A percentile compares a stretch with the other conserved stretches of the same genome.
phyloP scores from a whole-genome alignment of 2,329 filamentous ascomycete genomes.

The Pseudogymnoascus verrucosus region DNA sequence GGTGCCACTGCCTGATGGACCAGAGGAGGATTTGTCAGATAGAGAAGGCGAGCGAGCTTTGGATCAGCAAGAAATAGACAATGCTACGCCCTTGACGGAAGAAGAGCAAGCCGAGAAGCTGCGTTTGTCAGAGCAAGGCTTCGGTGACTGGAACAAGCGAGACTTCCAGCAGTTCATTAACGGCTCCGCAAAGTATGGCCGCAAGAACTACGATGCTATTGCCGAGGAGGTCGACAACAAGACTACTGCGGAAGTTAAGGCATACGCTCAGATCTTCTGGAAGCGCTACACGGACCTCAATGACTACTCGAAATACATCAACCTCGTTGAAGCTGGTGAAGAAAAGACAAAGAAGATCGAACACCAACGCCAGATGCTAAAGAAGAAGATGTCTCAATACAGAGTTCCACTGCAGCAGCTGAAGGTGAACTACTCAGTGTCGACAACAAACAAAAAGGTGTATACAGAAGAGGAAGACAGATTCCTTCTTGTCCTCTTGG shows the following conservation, averaged over 20 bases:
- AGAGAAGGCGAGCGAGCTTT: conserved; percentile 80
- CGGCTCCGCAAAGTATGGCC: conserved; percentile 85
- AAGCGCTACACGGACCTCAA: conserved; percentile 83
- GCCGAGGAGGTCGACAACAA: conserved; percentile 89
- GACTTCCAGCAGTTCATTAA: conserved; percentile 99
- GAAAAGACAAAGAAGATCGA: conserved; percentile 82
- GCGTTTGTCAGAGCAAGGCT: conserved; percentile 72
- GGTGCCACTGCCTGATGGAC: conserved; percentile 77
- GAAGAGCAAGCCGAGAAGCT: conserved; percentile 85
- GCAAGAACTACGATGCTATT: conserved; percentile 77
- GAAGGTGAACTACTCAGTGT: conserved; percentile 98
- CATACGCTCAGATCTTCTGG: conserved; percentile 95
- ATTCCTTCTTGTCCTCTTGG: conserved; percentile 86
- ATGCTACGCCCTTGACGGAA: conserved; percentile 78
- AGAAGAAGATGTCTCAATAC: conserved; percentile 93
- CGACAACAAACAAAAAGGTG: conserved; percentile 98
- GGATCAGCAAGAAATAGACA: conserved; percentile 89
- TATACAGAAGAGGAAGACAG: conserved; percentile 98
- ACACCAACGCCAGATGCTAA: conserved; percentile 85
- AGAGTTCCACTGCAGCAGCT: conserved; percentile 96
- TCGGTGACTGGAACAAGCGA: conserved; percentile 89
- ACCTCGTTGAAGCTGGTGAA: conserved; percentile 86
- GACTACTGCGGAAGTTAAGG: conserved; percentile 72
- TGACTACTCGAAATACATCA: conserved; percentile 83
- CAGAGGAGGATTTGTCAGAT: conserved; percentile 78